Conservation (phyloP, 257 asterid genomes). For the Lycium ferocissimum region DNA sequence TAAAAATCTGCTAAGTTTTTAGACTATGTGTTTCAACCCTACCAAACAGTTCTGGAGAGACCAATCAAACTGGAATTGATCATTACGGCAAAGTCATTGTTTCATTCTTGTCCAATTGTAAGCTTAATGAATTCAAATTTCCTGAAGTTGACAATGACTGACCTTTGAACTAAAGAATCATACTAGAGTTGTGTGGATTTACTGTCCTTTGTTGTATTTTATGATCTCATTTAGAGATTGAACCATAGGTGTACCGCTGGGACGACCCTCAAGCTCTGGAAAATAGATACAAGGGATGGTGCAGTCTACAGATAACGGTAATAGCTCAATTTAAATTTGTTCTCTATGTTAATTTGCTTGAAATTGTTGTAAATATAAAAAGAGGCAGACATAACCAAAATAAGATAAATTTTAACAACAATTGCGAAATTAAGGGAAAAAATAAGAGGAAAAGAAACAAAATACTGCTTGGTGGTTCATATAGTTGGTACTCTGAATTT, state of each 20-base stretch:
- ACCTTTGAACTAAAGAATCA: neutral
- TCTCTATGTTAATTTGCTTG: neutral
- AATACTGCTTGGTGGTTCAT: too few species aligned
- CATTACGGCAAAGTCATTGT: constrained; percentile 65
- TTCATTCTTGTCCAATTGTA: constrained; percentile 70
- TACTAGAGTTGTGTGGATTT: neutral
- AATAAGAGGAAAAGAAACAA: too few species aligned
- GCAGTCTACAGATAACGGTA: constrained; percentile 70
- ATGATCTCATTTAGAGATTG: constrained; percentile 51
- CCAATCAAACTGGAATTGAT: constrained; percentile 80
- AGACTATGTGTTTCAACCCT: too few species aligned
- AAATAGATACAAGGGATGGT: constrained; percentile 73
- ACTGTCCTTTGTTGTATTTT: neutral
- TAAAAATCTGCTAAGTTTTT: too few species aligned
- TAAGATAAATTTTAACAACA: too few species aligned
- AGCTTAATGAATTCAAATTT: neutral
- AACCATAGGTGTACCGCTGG: constrained; percentile 92
- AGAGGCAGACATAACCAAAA: too few species aligned
- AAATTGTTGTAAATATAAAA: too few species aligned
- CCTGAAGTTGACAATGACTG: too few species aligned
- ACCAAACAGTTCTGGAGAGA: constrained; percentile 62
- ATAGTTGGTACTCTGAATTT: too few species aligned
- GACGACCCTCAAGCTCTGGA: constrained; percentile 82
- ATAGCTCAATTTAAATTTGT: neutral
- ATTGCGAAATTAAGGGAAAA: too few species aligned